A percentile compares a stretch with the other conserved stretches of the same genome.
phyloP scores from a whole-genome alignment of 1,284 basidiomycete species.

The Mycosarcoma maydis region DNA sequence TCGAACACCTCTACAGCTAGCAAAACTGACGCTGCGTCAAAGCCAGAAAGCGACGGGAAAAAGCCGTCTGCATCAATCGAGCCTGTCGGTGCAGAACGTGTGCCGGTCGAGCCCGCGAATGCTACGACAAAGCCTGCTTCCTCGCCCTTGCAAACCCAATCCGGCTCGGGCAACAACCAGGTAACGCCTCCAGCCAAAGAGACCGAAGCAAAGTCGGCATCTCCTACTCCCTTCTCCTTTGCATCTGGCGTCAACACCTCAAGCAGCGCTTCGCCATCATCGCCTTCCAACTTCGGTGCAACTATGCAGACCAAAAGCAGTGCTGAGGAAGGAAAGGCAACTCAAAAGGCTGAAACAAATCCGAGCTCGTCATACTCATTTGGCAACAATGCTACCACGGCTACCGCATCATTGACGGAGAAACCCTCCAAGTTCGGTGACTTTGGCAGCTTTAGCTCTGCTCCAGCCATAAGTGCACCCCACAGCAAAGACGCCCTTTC shows the following conservation, averaged over 20 bases:
- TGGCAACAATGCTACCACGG: constrained; percentile 3
- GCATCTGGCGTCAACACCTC: constrained; percentile 9
- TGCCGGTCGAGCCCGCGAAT: background rate
- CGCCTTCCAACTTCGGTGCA: constrained; percentile 1
- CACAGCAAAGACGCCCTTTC: constrained; percentile 15
- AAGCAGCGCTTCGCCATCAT: background rate
- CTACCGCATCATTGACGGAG: constrained; percentile 2
- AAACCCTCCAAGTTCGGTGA: constrained; percentile 12
- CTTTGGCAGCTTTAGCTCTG: constrained; percentile 13
- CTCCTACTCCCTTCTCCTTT: constrained; percentile 20
- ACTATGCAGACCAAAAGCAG: background rate
- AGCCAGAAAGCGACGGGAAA: background rate
- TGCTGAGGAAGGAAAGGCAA: constrained; percentile 2
- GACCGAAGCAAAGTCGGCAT: constrained; percentile 10
- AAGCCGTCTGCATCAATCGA: background rate
- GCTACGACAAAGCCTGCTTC: constrained; percentile 8
- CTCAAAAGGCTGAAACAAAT: constrained; percentile 2
- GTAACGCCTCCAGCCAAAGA: background rate
- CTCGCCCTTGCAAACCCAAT: constrained; percentile 12
- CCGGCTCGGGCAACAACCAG: constrained; percentile 4
- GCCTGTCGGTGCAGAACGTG: background rate
- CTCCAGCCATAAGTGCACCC: constrained; percentile 6
- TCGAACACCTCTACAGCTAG: background rate
- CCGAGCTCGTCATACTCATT: constrained; percentile 20
- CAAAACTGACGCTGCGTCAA: constrained; percentile 2